Evolutionary conservation across 768 basidiomycete species (phyloP).

Genomic region (Dacryopinax primogenitus): DNA sequence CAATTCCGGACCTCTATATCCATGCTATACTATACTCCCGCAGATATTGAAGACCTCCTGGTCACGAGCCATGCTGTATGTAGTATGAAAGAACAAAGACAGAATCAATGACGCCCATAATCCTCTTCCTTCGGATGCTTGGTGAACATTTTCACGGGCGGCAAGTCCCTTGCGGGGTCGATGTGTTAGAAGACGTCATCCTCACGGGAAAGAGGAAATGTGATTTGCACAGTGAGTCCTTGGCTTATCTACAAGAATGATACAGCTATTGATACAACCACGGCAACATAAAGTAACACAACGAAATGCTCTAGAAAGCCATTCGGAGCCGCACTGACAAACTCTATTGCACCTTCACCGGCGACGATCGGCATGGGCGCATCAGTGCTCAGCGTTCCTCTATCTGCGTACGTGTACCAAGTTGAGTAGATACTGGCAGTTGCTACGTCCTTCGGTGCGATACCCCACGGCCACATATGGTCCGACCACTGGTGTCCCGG

Average conservation of each 20-base stretch:
- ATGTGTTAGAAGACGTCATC: too few species aligned
- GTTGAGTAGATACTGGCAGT: not conserved
- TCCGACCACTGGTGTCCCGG: slow-evolving; percentile 3
- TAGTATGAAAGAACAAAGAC: too few species aligned
- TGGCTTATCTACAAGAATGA: not conserved
- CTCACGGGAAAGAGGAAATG: too few species aligned
- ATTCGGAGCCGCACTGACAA: not conserved
- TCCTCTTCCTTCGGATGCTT: too few species aligned
- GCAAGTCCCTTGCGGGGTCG: too few species aligned
- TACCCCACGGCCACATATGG: slow-evolving; percentile 4
- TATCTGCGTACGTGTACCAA: not conserved
- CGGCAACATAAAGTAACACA: not conserved
- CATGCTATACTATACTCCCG: too few species aligned
- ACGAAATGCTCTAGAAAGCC: not conserved
- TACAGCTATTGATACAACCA: not conserved
- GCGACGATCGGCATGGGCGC: not conserved
- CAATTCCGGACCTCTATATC: too few species aligned
- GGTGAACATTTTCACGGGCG: too few species aligned
- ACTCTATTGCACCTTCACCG: not conserved
- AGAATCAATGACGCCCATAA: too few species aligned
- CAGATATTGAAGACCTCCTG: too few species aligned
- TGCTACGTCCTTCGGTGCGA: slow-evolving; percentile 2
- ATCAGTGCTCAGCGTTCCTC: not conserved
- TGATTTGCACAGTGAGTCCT: too few species aligned
- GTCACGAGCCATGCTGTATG: too few species aligned